phyloP scores from a whole-genome alignment of 345 rosid species.

The Firmiana major region DNA sequence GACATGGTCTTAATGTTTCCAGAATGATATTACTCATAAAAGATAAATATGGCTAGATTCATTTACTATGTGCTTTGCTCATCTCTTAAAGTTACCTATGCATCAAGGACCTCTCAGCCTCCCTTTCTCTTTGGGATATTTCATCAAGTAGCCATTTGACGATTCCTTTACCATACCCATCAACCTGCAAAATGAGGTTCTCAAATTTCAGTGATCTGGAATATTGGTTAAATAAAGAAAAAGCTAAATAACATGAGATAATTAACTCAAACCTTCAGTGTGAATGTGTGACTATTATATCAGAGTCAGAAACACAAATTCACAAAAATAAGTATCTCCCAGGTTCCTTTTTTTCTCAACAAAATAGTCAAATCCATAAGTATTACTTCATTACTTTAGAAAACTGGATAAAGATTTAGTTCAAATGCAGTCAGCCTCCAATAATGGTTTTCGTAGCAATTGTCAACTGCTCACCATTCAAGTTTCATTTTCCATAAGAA shows the following conservation, averaged over 20 bases:
- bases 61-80: not conserved
- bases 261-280: not conserved
- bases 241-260: slow-evolving; percentile 3
- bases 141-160: slow-evolving; percentile 67
- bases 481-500: not conserved
- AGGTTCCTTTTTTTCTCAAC: not conserved
- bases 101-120: slow-evolving; percentile 68
- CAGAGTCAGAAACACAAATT: not conserved
- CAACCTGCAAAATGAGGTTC: slow-evolving; percentile 21
- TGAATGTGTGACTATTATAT: not conserved
- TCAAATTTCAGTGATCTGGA: not conserved
- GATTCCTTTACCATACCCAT: slow-evolving; percentile 34
- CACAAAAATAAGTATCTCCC: not conserved
- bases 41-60: not conserved
- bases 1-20: not conserved
- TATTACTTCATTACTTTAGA: not conserved
- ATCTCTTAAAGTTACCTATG: slow-evolving; percentile 38
- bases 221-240: not conserved
- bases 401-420: not conserved
- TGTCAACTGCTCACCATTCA: not conserved
- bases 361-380: not conserved
- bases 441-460: not conserved
- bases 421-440: not conserved
- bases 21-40: not conserved
- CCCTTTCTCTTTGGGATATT: slow-evolving; percentile 54